These are phyloP conservation scores for Helminthosporium solani DNA, from an alignment of 2,329 filamentous ascomycete species.

Conservation along the genomic window DNA sequence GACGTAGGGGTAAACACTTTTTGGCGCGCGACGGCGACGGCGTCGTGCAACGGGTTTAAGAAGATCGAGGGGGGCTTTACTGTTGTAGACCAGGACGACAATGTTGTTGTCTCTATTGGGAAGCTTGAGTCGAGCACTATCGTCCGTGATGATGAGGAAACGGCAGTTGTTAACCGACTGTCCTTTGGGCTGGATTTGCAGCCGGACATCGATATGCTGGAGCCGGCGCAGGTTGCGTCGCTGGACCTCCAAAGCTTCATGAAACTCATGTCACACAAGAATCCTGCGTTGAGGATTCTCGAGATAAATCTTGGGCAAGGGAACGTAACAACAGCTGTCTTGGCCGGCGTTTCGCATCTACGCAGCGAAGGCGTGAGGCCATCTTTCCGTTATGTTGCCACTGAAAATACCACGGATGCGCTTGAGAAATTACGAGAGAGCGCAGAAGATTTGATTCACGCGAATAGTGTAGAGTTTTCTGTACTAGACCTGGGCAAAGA, in stretches of 20 bases:
- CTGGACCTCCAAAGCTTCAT: conserved; percentile 20
- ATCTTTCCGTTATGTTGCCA: conserved; percentile 8
- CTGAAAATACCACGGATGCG: conserved; percentile 12
- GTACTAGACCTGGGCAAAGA: not conserved
- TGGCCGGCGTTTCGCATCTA: not conserved
- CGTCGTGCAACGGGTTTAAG: too few relatives aligned
- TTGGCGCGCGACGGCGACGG: too few relatives aligned
- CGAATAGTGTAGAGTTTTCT: not conserved
- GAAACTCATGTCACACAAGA: conserved; percentile 4
- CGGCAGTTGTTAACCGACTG: not conserved
- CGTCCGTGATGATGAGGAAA: not conserved
- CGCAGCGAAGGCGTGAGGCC: not conserved
- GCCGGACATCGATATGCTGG: not conserved
- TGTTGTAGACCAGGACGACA: not conserved
- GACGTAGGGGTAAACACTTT: too few relatives aligned
- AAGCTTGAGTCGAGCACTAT: conserved; percentile 3
- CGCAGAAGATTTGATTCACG: not conserved
- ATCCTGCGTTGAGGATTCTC: conserved; percentile 10
- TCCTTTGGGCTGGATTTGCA: not conserved
- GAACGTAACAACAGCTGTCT: not conserved
- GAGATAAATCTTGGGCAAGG: conserved; percentile 14
- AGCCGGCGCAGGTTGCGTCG: too few relatives aligned
- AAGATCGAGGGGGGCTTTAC: too few relatives aligned
- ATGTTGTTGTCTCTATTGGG: conserved; percentile 3
- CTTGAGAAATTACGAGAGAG: conserved; percentile 4